Conservation (phyloP, 2,329 filamentous ascomycete species). For the Alternaria brassicicola region DNA sequence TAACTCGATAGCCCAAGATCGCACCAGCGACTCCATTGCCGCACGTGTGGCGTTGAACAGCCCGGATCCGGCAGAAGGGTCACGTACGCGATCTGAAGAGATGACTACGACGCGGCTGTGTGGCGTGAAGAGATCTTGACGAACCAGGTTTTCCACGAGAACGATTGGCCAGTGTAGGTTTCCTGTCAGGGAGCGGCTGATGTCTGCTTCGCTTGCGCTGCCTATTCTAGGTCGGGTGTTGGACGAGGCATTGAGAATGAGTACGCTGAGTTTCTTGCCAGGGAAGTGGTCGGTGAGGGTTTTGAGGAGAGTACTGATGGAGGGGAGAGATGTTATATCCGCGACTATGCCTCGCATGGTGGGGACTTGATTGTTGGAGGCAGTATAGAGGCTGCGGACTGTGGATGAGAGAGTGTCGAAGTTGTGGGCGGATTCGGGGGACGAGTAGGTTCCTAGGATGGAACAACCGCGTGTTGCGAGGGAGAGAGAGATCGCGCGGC, state of each 20-base stretch:
- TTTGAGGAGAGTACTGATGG: slow-evolving; percentile 16
- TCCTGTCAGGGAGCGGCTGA: slow-evolving; percentile 18
- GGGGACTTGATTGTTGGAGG: slow-evolving; percentile 5
- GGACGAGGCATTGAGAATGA: slow-evolving; percentile 30
- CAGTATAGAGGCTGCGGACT: slow-evolving; percentile 22
- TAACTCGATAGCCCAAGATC: slow-evolving; percentile 34
- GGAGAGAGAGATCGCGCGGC: slow-evolving; percentile 37
- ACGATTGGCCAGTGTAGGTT: slow-evolving; percentile 11
- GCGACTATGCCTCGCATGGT: slow-evolving; percentile 28
- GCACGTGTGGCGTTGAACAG: slow-evolving; percentile 31
- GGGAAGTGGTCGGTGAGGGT: slow-evolving; percentile 20
- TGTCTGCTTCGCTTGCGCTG: slow-evolving; percentile 16
- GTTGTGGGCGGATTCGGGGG: slow-evolving; percentile 27
- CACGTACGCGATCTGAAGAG: slow-evolving; percentile 24
- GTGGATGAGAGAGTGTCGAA: slow-evolving; percentile 34
- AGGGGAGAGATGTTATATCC: slow-evolving; percentile 27
- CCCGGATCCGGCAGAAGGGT: slow-evolving; percentile 16
- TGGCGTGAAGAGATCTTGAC: background rate
- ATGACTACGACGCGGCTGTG: slow-evolving; percentile 30
- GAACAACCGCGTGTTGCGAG: slow-evolving; percentile 38
- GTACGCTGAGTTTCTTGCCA: slow-evolving; percentile 29
- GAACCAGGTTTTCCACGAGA: slow-evolving; percentile 32
- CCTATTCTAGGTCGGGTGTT: slow-evolving; percentile 13
- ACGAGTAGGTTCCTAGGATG: slow-evolving; percentile 40
- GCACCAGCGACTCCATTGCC: slow-evolving; percentile 27